Conservation (phyloP, 2,329 filamentous ascomycete species). For the Colletotrichum simmondsii region DNA sequence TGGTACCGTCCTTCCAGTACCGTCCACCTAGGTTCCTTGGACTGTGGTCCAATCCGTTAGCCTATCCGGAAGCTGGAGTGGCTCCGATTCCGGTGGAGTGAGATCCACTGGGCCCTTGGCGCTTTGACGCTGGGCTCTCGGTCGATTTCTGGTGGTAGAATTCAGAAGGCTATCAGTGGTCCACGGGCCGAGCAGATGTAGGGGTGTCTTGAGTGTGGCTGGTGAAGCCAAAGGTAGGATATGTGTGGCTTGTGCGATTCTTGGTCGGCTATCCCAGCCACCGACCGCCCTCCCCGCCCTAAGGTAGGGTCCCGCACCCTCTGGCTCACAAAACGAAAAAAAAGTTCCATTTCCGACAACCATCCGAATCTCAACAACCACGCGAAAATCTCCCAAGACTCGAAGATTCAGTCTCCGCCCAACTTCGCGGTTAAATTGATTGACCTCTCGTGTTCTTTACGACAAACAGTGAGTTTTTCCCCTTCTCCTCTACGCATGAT, state of each 20-base stretch:
- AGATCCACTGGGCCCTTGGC: background rate
- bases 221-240: background rate
- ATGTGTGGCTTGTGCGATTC: conserved; percentile 11
- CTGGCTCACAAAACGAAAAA: conserved; percentile 36
- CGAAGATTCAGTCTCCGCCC: conserved; percentile 99
- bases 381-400: conserved; percentile 69
- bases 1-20: conserved; percentile 25
- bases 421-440: conserved; percentile 99
- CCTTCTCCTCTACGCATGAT: background rate
- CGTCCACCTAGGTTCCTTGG: background rate
- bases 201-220: background rate
- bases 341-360: conserved; percentile 39
- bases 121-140: too few species aligned
- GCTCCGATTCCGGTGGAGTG: conserved; percentile 18
- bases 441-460: conserved; percentile 87
- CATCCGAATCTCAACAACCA: conserved; percentile 35
- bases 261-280: conserved; percentile 7
- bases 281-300: conserved; percentile 21
- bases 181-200: too few species aligned
- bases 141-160: background rate
- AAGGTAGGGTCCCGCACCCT: conserved; percentile 35
- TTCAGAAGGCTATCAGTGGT: background rate
- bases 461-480: conserved; percentile 48
- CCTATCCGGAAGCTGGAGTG: conserved; percentile 12
- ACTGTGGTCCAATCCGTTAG: conserved; percentile 2